Conservation (phyloP, 495 filamentous ascomycete genomes). For the Podospora pseudocomata region DNA sequence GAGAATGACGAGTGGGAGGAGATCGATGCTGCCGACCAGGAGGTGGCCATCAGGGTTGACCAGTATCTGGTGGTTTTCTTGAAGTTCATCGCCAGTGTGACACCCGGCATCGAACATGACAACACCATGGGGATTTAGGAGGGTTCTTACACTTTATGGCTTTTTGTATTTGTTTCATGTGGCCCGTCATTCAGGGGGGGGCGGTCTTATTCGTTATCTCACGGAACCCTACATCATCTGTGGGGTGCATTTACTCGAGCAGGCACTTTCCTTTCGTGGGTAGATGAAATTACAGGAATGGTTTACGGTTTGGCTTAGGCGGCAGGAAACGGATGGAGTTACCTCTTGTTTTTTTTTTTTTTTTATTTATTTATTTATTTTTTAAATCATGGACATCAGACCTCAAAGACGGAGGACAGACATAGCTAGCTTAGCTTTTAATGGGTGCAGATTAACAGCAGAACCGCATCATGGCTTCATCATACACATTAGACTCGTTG, state of each 20-base stretch:
- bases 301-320: background rate
- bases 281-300: constrained; percentile 1
- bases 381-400: background rate
- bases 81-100: constrained; percentile 98
- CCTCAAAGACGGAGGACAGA: background rate
- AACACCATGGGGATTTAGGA: constrained; percentile 91
- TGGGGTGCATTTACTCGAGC: background rate
- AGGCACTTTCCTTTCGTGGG: constrained; percentile 6
- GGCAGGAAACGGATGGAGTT: background rate
- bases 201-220: background rate
- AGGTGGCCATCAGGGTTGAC: constrained; percentile 90
- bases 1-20: constrained; percentile 84
- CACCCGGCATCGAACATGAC: constrained; percentile 95
- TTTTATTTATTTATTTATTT: too few species aligned
- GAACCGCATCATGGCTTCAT: background rate
- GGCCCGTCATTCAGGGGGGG: background rate
- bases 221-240: background rate
- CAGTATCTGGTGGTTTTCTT: constrained; percentile 97
- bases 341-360: background rate
- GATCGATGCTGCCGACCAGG: constrained; percentile 67
- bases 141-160: background rate
- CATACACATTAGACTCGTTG: background rate
- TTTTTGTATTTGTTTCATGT: background rate
- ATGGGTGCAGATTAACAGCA: background rate
- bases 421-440: background rate